Evolutionary conservation across 805 yeast species (phyloP).

Genomic region (Monosporozyma solicola): DNA sequence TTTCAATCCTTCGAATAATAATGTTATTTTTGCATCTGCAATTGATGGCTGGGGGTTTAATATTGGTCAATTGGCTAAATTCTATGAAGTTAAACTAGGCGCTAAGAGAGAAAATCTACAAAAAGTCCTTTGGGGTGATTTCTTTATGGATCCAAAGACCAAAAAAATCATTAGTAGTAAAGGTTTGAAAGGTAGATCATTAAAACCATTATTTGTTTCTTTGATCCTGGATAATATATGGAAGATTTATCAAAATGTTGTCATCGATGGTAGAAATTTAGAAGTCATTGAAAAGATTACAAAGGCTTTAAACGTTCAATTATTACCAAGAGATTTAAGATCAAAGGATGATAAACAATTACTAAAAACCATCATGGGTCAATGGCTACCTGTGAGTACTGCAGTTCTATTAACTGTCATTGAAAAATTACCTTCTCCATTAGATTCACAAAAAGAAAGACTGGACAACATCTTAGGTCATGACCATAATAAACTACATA

Average conservation of each 20-base stretch:
- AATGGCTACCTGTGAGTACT: constrained; percentile 90
- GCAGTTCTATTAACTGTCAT: constrained; percentile 79
- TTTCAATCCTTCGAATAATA: constrained; percentile 79
- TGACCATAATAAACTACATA: constrained; percentile 19
- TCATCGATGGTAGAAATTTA: constrained; percentile 53
- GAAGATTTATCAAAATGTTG: constrained; percentile 74
- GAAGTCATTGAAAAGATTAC: constrained; percentile 72
- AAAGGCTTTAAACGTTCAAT: constrained; percentile 54
- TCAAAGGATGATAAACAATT: constrained; percentile 67
- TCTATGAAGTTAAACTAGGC: constrained; percentile 77
- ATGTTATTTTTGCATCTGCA: constrained; percentile 86
- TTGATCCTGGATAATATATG: constrained; percentile 84
- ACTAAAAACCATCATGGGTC: constrained; percentile 63
- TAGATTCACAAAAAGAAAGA: constrained; percentile 61
- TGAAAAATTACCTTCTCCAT: constrained; percentile 78
- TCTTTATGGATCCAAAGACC: constrained; percentile 77
- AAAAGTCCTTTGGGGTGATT: constrained; percentile 95
- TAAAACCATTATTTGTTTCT: constrained; percentile 80
- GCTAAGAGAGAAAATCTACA: constrained; percentile 70
- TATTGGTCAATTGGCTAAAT: constrained; percentile 76
- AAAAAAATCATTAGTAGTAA: constrained; percentile 69
- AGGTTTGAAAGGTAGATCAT: constrained; percentile 48
- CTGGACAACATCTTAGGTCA: constrained; percentile 54
- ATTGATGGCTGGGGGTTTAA: constrained; percentile 98
- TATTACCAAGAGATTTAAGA: constrained; percentile 65